Percentiles rank a stretch among this genome's conserved stretches.
phyloP scores from a whole-genome alignment of 768 basidiomycete genomes.

The Dentipellis sp. region DNA sequence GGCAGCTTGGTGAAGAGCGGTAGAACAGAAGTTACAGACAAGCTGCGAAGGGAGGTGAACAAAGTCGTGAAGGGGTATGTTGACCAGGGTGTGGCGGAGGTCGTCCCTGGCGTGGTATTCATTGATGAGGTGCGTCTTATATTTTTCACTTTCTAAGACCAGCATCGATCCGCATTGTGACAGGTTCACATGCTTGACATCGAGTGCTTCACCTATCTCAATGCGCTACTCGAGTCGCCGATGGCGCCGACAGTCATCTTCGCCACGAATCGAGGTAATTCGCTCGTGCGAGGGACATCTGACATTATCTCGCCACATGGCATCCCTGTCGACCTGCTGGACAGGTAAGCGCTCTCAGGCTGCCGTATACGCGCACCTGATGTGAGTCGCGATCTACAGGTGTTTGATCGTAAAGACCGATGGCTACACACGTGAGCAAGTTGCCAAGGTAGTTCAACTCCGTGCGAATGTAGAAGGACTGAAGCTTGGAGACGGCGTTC shows the following conservation, averaged over 20 bases:
- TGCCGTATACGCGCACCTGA: neutral
- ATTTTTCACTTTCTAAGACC: neutral
- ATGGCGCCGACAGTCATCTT: slow-evolving; percentile 98
- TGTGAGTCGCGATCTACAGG: slow-evolving; percentile 27
- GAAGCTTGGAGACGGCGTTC: slow-evolving; percentile 60
- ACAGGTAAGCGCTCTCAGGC: slow-evolving; percentile 46
- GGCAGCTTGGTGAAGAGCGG: slow-evolving; percentile 82
- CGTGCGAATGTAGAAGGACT: slow-evolving; percentile 85
- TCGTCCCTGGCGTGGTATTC: slow-evolving; percentile 96
- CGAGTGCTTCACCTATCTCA: slow-evolving; percentile 98
- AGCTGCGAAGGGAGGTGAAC: slow-evolving; percentile 91
- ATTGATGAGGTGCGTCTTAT: slow-evolving; percentile 79
- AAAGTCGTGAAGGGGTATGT: slow-evolving; percentile 96
- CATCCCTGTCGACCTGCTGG: slow-evolving; percentile 86
- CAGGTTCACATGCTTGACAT: slow-evolving; percentile 99
- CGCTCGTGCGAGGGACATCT: slow-evolving; percentile 86
- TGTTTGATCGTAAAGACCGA: slow-evolving; percentile 95
- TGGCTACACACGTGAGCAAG: slow-evolving; percentile 72
- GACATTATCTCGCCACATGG: slow-evolving; percentile 92
- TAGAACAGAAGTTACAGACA: slow-evolving; percentile 95
- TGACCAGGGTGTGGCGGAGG: slow-evolving; percentile 96
- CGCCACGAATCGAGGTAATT: slow-evolving; percentile 91
- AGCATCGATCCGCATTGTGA: neutral
- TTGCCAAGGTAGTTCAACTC: slow-evolving; percentile 78
- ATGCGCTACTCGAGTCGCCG: slow-evolving; percentile 88